Conservation (phyloP, 331 rosid species). For the Malus hybrid region DNA sequence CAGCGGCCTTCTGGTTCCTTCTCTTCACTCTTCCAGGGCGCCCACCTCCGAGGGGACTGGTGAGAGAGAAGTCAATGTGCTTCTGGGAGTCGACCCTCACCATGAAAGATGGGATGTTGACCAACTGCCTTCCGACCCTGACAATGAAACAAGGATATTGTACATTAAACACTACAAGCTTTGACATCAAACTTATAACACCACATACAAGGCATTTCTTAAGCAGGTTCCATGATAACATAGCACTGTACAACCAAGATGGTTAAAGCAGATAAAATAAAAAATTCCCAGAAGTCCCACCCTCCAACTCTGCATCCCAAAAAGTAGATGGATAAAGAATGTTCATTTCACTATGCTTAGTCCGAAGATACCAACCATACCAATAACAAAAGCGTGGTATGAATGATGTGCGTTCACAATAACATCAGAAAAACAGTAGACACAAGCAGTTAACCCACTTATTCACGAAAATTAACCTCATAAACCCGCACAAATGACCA, state of each 20-base stretch:
- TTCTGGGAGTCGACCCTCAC: conserved; percentile 23
- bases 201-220: no score
- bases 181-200: no score
- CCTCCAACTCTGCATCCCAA: background rate
- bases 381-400: background rate
- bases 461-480: background rate
- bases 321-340: background rate
- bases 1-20: conserved; percentile 37
- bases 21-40: conserved; percentile 38
- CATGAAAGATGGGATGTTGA: conserved; percentile 25
- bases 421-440: background rate
- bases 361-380: background rate
- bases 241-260: background rate
- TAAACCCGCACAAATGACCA: background rate
- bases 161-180: background rate
- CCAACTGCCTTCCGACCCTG: conserved; percentile 35
- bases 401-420: background rate
- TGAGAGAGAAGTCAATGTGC: conserved; percentile 24
- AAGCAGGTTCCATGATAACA: background rate
- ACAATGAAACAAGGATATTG: background rate
- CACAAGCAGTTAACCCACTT: background rate
- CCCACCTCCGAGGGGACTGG: conserved; percentile 26
- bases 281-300: background rate
- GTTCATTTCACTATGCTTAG: background rate
- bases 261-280: background rate